Conservation (phyloP, 345 rosid genomes). For the Sonneratia alba region DNA sequence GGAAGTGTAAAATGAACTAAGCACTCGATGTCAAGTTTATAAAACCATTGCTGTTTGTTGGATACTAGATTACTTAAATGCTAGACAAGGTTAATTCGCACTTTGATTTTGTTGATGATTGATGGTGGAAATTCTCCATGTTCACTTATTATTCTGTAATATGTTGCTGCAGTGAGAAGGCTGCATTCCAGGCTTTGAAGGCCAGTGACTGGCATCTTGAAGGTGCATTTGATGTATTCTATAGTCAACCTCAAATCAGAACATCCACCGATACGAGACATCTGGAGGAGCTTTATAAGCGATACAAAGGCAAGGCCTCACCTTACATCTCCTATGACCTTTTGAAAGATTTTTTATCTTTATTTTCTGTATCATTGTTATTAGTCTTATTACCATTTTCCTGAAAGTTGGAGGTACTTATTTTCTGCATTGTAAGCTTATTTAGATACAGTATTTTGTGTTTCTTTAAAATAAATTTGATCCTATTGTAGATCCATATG, state of each 20-base stretch:
- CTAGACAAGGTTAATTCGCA: too few species aligned
- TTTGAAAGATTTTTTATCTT: too few species aligned
- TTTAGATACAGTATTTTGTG: background rate
- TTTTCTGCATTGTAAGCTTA: too few species aligned
- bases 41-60: background rate
- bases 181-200: conserved; percentile 76
- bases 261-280: conserved; percentile 58
- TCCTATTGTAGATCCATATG: conserved; percentile 28
- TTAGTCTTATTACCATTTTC: background rate
- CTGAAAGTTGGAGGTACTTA: background rate
- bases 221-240: conserved; percentile 88
- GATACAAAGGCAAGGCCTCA: conserved; percentile 69
- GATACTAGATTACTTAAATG: too few species aligned
- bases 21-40: background rate
- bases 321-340: too few species aligned
- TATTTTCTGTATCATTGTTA: background rate
- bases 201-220: conserved; percentile 93
- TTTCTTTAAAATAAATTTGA: background rate
- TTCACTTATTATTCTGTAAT: too few species aligned
- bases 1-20: background rate
- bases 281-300: conserved; percentile 86
- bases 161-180: conserved; percentile 60
- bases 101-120: too few species aligned
- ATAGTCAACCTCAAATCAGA: conserved; percentile 73
- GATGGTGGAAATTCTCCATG: too few species aligned